phyloP scores from a whole-genome alignment of 768 basidiomycete species.

The Naematelia aurantialba region DNA sequence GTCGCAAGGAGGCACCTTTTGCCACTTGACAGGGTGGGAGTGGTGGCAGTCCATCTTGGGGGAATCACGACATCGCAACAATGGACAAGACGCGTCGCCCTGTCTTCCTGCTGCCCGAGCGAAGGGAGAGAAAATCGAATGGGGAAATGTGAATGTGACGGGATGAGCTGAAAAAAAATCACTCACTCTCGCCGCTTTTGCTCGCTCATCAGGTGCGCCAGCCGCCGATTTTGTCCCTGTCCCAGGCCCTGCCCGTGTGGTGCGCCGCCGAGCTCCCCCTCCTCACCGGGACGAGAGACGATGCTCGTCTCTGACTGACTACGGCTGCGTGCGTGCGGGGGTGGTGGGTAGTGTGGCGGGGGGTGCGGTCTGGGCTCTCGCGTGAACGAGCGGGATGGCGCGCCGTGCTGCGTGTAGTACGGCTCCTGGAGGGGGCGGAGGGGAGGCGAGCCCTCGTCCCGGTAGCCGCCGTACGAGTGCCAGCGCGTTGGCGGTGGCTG shows the following conservation, averaged over 20 bases:
- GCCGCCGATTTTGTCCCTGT: constrained; percentile 32
- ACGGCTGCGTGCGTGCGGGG: constrained; percentile 2
- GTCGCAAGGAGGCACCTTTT: too few relatives aligned
- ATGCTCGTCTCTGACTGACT: constrained; percentile 4
- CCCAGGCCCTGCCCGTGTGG: not conserved
- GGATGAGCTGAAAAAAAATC: not conserved
- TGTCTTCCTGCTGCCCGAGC: too few relatives aligned
- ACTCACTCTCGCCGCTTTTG: constrained; percentile 48
- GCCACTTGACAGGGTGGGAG: too few relatives aligned
- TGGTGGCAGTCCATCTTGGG: too few relatives aligned
- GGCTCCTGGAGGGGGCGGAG: constrained; percentile 4
- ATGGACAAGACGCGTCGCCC: too few relatives aligned
- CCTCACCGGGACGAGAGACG: not conserved
- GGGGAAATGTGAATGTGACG: too few relatives aligned
- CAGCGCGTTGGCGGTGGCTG: not conserved
- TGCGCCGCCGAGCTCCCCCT: not conserved
- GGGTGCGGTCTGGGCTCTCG: constrained; percentile 4
- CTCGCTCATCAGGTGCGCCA: constrained; percentile 47
- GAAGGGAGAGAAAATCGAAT: too few relatives aligned
- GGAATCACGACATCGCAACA: too few relatives aligned
- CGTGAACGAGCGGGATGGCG: not conserved
- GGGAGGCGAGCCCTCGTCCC: constrained; percentile 4
- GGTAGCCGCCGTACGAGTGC: not conserved
- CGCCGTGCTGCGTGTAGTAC: not conserved
- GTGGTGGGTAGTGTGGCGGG: constrained; percentile 4